A percentile compares a stretch with the other conserved stretches of the same genome.
These are phyloP conservation scores for Discostella pseudostelligera DNA, from an alignment of 108 stramenopile genomes.

Conservation along the genomic window DNA sequence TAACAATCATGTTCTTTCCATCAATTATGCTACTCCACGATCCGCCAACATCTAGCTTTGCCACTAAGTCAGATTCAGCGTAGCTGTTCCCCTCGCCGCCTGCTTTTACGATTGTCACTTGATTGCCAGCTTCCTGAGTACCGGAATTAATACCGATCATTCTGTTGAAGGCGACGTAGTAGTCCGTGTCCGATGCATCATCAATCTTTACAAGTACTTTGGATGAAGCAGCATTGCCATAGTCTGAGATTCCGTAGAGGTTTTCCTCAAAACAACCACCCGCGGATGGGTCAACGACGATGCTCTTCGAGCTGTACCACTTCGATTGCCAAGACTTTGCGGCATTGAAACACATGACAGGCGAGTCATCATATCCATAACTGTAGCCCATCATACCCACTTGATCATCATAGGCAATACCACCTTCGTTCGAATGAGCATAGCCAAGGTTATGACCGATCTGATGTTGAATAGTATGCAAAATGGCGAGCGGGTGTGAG, in stretches of 20 bases:
- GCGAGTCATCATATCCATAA: constrained; percentile 21
- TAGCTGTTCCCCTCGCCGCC: constrained; percentile 35
- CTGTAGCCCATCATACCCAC: constrained; percentile 38
- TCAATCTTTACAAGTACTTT: constrained; percentile 11
- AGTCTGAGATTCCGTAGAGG: constrained; percentile 19
- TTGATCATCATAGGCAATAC: constrained; percentile 35
- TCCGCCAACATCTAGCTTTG: constrained; percentile 37
- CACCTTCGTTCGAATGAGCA: constrained; percentile 48
- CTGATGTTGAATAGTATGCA: constrained; percentile 13
- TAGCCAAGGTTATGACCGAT: constrained; percentile 51
- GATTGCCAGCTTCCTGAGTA: constrained; percentile 42
- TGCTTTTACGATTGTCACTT: constrained; percentile 32
- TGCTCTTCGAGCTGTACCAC: constrained; percentile 41
- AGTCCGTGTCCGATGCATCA: constrained; percentile 11
- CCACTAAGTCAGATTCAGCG: constrained; percentile 32
- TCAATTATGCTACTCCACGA: background rate
- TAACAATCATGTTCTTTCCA: background rate
- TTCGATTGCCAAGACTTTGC: constrained; percentile 54
- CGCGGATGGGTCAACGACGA: background rate
- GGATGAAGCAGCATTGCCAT: constrained; percentile 14
- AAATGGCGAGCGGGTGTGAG: too few species aligned
- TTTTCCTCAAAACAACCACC: constrained; percentile 31
- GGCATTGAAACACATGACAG: constrained; percentile 58
- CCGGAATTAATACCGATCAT: constrained; percentile 45
- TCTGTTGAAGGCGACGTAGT: constrained; percentile 48